Base-by-base conservation (phyloP, 495 filamentous ascomycete species). In the Penicillium canescens region DNA sequence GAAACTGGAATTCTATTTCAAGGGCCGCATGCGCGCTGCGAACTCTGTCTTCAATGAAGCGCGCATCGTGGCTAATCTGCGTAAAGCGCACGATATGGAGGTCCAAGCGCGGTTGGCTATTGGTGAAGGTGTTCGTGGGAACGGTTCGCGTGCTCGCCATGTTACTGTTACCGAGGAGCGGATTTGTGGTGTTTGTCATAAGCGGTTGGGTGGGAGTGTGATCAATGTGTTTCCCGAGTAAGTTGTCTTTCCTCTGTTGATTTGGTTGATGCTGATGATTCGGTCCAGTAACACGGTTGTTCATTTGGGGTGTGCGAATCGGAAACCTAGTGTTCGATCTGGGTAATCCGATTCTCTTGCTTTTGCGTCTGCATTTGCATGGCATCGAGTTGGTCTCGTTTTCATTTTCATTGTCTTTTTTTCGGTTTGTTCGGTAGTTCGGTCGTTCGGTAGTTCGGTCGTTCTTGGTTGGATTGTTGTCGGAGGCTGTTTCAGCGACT, bases 131-230 rank as follows among this genome's bases (percentile, higher is more conserved):
- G 73, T 78, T 9, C 70, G 70, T 14, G 66, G 70, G 5, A 31
- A 31, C 9, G 77, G 74, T 8, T 84, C 83, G 0, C 74, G 86
- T 56, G 91, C 88, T 61, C 76, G 88, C 51, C 77, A 86, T 55
- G 91, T 96, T 28, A 82, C 91, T 7, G 82, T 98, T 52, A 78
- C 76, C 2, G 93, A 98, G 60, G 92, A 97, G 57, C 79, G 89
- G 52, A 86, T 94, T 20, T 98, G 94, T 67, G 85, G 88, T 10
- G 88, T 94, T 35, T 98, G 94, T 66, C 86, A 96, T 68, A 97
- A 96, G 74, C 74, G 94, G 51, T 80, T 98, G 56, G 94, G 95
- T 6, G 85, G 89, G 12, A 94, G 87, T 69, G 94, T 95, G 16
- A 88, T 98, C 46, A 82, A 85, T 65, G 85, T 89, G 49, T 82